Percentiles rank a stretch among this genome's conserved stretches.
Conservation (phyloP, 805 yeast genomes). For the Saccharomycopsis malanga region DNA sequence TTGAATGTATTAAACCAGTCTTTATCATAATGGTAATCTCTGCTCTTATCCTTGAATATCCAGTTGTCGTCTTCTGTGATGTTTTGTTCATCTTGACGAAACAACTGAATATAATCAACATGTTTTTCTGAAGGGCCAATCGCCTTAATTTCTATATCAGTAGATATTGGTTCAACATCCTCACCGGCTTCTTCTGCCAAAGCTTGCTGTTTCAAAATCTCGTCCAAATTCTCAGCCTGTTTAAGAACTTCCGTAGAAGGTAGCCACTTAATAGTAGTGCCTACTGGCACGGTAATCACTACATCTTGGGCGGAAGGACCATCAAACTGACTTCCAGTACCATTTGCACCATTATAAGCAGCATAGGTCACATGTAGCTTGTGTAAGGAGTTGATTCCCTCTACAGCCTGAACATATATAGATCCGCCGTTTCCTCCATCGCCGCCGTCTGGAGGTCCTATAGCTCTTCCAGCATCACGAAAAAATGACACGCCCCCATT, state of each 20-base stretch:
- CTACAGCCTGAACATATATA: constrained; percentile 74
- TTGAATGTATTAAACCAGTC: constrained; percentile 62
- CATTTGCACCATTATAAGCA: constrained; percentile 67
- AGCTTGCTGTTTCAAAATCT: constrained; percentile 12
- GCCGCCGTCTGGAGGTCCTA: constrained; percentile 98
- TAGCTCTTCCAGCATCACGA: constrained; percentile 75
- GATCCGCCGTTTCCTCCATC: constrained; percentile 95
- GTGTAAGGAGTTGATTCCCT: constrained; percentile 64
- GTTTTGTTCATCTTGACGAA: constrained; percentile 45
- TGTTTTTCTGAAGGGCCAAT: constrained; percentile 26
- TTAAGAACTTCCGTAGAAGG: constrained; percentile 56
- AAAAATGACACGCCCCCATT: constrained; percentile 80
- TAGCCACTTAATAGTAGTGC: constrained; percentile 81
- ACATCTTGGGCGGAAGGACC: constrained; percentile 82
- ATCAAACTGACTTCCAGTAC: constrained; percentile 70
- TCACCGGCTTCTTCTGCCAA: constrained; percentile 17
- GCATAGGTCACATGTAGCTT: constrained; percentile 57
- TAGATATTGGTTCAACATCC: constrained; percentile 23
- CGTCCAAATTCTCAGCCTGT: constrained; percentile 29
- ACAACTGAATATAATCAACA: constrained; percentile 44
- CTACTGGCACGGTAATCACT: constrained; percentile 81
- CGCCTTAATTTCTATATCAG: constrained; percentile 27
- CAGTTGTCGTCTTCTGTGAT: constrained; percentile 69
- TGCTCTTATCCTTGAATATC: constrained; percentile 75
- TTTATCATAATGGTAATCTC: constrained; percentile 57